Base-by-base conservation (phyloP, 192 early-diverging fungal species). In the Phycomyces blakesleeanus region DNA sequence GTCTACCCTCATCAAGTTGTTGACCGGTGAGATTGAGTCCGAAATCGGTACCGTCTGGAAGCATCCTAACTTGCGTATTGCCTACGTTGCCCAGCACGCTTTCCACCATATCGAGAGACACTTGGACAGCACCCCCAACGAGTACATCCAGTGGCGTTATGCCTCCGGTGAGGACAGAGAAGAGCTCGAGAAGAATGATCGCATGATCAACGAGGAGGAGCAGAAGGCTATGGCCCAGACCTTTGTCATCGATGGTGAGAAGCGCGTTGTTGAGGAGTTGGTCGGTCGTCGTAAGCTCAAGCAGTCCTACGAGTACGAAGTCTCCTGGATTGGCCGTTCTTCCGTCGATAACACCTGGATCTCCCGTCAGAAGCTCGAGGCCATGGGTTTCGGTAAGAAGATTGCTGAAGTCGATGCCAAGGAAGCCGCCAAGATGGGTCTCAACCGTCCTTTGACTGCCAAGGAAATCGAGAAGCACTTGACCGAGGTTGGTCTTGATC, bases 41-140 rank as follows among this genome's bases (percentile, higher is more conserved):
- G 81, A 82, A 41, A 67, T 75, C 22, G 91, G 91, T 67, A 72
- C 75, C 25, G 89, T 93, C 57, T 89, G 86, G 84, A 90, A 87
- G 72, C 89, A 93, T 74, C 87, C 86, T 56, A 90, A 91, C 78
- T 78, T 89, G 69, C 90, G 90, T 76, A 83, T 93, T 67, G 91
- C 83, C 55, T 91, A 91, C 68, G 87, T 93, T 50, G 89, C 89
- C 41, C 90, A 93, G 75, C 91, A 93, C 77, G 87, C 89, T 55
- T 91, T 92, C 88, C 89, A 91, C 75, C 89, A 92, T 74, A 78
- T 92, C 66, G 88, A 92, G 68, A 83, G 87, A 67, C 90, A 92
- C 68, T 75, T 90, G 72, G 89, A 89, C 64, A 71, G 72, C 59
- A 89, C 85, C 42, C 83, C 87, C 58, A 88, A 88, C 74, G 77